Conservation (phyloP, 768 basidiomycete species). For the Rossbeevera mucosa region DNA sequence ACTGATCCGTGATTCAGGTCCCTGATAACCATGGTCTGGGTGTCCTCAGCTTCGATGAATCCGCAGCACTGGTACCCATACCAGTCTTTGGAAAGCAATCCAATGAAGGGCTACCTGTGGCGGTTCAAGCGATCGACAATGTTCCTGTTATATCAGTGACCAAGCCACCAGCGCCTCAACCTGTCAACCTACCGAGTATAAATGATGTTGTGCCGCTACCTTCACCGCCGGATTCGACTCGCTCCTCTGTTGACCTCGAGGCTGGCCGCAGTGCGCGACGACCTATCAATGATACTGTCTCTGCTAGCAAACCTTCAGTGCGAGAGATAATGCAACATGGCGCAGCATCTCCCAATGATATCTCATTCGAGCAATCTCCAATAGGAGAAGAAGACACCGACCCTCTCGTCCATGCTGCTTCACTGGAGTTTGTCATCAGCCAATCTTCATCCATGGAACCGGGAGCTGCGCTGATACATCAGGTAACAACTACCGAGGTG, state of each 20-base stretch:
- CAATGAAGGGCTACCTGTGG: constrained; percentile 17
- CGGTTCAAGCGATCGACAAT: constrained; percentile 23
- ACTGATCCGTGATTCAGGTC: constrained; percentile 27
- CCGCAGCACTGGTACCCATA: constrained; percentile 59
- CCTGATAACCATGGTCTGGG: constrained; percentile 44
- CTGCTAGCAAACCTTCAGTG: constrained; percentile 11
- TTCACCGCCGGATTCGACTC: constrained; percentile 42
- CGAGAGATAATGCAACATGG: constrained; percentile 10
- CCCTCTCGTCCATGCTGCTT: constrained; percentile 44
- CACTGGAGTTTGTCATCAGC: constrained; percentile 31
- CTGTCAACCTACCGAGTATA: constrained; percentile 64
- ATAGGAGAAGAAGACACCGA: constrained; percentile 38
- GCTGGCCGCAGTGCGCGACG: constrained; percentile 42
- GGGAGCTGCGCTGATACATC: constrained; percentile 4
- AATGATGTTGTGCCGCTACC: constrained; percentile 50
- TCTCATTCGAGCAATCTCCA: constrained; percentile 18
- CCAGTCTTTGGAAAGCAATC: constrained; percentile 47
- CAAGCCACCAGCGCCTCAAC: constrained; percentile 66
- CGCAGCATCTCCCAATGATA: constrained; percentile 11
- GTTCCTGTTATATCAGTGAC: constrained; percentile 60
- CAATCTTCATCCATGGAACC: constrained; percentile 23
- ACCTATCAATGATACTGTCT: constrained; percentile 10
- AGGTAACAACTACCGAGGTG: constrained; percentile 6
- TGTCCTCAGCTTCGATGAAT: constrained; percentile 38
- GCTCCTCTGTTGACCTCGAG: constrained; percentile 36